Evolutionary conservation across 192 early-diverging fungal genomes (phyloP).

Genomic region (Backusella parvicylindrica): DNA sequence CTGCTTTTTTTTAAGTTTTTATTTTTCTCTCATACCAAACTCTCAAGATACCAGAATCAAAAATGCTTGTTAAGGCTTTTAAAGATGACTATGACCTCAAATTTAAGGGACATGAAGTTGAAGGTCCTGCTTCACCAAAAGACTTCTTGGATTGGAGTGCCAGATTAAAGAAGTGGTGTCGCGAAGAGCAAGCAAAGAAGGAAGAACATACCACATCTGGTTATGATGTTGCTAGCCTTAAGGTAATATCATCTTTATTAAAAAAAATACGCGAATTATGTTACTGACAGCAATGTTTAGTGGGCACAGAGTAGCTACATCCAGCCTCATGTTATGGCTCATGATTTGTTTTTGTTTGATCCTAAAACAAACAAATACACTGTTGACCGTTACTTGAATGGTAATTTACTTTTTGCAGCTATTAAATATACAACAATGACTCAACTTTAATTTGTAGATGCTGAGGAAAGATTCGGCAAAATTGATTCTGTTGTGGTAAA

Average conservation of each 20-base stretch:
- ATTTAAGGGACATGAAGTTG: slow-evolving; percentile 5
- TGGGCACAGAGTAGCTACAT: slow-evolving; percentile 16
- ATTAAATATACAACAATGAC: not conserved
- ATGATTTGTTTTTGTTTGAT: slow-evolving; percentile 16
- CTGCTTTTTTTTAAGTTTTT: not conserved
- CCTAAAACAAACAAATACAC: slow-evolving; percentile 16
- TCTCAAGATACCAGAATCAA: not conserved
- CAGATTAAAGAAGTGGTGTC: slow-evolving; percentile 13
- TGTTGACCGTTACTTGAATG: slow-evolving; percentile 15
- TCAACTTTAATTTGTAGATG: not conserved
- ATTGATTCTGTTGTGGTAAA: slow-evolving; percentile 25
- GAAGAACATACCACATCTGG: not conserved
- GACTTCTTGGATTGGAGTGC: slow-evolving; percentile 17
- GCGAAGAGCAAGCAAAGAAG: slow-evolving; percentile 1
- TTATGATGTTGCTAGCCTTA: slow-evolving; percentile 11
- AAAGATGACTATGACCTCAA: slow-evolving; percentile 20
- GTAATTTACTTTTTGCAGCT: not conserved
- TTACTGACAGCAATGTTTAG: slow-evolving; percentile 3
- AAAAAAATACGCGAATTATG: not conserved
- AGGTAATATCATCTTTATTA: not conserved
- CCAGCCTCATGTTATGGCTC: slow-evolving; percentile 21
- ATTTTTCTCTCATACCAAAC: not conserved
- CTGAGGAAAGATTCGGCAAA: slow-evolving; percentile 8
- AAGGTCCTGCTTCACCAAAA: slow-evolving; percentile 17
- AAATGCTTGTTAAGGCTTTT: slow-evolving; percentile 20